Conservation (phyloP, 805 yeast species). For the Pichia ethanolica region DNA sequence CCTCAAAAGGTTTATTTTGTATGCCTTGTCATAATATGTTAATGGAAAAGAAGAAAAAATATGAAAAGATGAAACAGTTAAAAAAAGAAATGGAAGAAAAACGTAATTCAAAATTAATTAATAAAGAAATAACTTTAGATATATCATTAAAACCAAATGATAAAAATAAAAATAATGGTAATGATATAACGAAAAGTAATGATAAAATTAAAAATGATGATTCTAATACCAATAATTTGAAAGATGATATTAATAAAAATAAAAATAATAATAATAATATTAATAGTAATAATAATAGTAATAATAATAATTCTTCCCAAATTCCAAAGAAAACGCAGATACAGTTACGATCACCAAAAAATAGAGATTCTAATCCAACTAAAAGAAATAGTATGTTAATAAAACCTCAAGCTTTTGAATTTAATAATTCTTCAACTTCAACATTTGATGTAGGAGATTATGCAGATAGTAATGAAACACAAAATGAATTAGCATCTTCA, state of each 20-base stretch:
- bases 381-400: not conserved
- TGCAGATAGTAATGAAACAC: not conserved
- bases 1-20: slow-evolving; percentile 88
- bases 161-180: not conserved
- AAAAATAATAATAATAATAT: too few relatives aligned
- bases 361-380: too few relatives aligned
- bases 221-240: not conserved
- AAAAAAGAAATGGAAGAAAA: slow-evolving; percentile 9
- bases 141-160: not conserved
- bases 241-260: too few relatives aligned
- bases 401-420: not conserved
- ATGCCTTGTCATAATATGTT: slow-evolving; percentile 85
- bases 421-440: slow-evolving; percentile 4
- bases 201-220: too few relatives aligned
- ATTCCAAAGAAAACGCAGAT: too few relatives aligned
- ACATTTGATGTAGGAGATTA: slow-evolving; percentile 13
- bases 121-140: too few relatives aligned
- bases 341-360: too few relatives aligned
- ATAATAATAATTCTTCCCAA: too few relatives aligned
- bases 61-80: slow-evolving; percentile 39
- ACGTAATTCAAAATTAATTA: too few relatives aligned
- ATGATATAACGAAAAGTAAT: not conserved
- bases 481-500: not conserved
- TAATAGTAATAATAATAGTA: too few relatives aligned
- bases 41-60: slow-evolving; percentile 64